These are phyloP conservation scores for Fragaria ananassa DNA, from an alignment of 306 rosid genomes.

Conservation along the genomic window DNA sequence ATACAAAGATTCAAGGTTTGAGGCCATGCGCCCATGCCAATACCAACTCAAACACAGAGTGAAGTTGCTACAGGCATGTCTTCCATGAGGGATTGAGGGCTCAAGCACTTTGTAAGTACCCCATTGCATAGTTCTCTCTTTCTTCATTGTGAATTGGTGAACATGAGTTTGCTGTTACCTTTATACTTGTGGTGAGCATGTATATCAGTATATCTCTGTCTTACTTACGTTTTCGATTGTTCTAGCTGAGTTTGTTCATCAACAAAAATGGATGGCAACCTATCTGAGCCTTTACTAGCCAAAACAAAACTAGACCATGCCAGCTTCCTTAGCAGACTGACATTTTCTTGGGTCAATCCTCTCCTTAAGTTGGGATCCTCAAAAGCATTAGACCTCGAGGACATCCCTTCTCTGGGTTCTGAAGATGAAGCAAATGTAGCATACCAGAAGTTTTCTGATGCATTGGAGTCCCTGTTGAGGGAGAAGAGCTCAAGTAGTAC, in stretches of 20 bases:
- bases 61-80: background rate
- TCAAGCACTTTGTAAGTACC: slow-evolving; percentile 1
- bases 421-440: slow-evolving; percentile 59
- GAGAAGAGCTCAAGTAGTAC: slow-evolving; percentile 31
- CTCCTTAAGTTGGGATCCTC: slow-evolving; percentile 53
- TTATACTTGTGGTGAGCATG: too few species aligned
- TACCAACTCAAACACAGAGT: too few species aligned
- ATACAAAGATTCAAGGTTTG: too few species aligned
- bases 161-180: too few species aligned
- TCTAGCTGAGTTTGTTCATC: slow-evolving; percentile 9
- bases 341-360: slow-evolving; percentile 63
- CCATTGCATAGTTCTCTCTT: background rate
- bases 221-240: too few species aligned
- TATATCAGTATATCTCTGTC: too few species aligned
- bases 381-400: slow-evolving; percentile 50
- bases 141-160: background rate
- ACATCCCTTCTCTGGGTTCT: slow-evolving; percentile 55
- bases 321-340: slow-evolving; percentile 42
- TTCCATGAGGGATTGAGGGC: background rate
- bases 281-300: slow-evolving; percentile 48
- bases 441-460: slow-evolving; percentile 39
- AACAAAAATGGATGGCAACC: slow-evolving; percentile 9
- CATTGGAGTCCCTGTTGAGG: slow-evolving; percentile 43
- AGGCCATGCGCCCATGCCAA: too few species aligned
- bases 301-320: slow-evolving; percentile 28